A percentile compares a stretch with the other conserved stretches of the same genome.
These are phyloP conservation scores for Trichoderma citrinoviride DNA, from an alignment of 2,329 filamentous ascomycete genomes.

Conservation along the genomic window DNA sequence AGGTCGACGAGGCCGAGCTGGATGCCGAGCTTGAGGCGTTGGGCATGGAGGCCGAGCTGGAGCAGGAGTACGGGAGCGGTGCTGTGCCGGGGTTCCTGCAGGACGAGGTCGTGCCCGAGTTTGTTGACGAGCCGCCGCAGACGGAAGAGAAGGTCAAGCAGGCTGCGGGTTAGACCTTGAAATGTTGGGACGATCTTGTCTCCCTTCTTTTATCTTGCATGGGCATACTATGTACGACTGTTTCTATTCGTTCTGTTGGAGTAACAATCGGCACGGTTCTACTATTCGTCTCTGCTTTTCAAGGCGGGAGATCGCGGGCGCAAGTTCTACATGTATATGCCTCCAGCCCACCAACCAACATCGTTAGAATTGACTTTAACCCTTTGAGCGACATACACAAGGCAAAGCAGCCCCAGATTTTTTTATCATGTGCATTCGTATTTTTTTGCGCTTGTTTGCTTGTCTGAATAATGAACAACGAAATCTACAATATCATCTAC, in stretches of 20 bases:
- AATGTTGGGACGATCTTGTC: background rate
- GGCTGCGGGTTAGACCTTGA: constrained; percentile 54
- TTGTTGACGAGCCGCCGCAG: constrained; percentile 87
- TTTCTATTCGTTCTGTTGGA: background rate
- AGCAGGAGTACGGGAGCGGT: constrained; percentile 57
- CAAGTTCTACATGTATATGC: too few species aligned
- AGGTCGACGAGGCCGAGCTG: constrained; percentile 93
- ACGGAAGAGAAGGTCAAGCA: constrained; percentile 75
- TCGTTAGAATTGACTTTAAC: too few species aligned
- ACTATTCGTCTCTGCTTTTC: too few species aligned
- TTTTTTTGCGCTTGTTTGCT: too few species aligned
- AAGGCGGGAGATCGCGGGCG: too few species aligned
- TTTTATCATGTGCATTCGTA: background rate
- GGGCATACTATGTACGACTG: too few species aligned
- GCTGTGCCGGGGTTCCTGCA: constrained; percentile 82
- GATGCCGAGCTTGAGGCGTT: constrained; percentile 95
- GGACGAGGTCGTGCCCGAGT: constrained; percentile 81
- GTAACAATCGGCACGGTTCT: too few species aligned
- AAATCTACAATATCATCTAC: background rate
- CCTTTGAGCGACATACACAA: too few species aligned
- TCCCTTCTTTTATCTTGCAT: background rate
- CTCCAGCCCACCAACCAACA: too few species aligned
- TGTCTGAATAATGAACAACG: background rate
- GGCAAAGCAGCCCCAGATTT: background rate
- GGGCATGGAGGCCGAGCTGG: constrained; percentile 89